Evolutionary conservation across 345 rosid genomes (phyloP), one percentile per base, ranked within the genome.

Genomic region (Carallia brachiata): DNA sequence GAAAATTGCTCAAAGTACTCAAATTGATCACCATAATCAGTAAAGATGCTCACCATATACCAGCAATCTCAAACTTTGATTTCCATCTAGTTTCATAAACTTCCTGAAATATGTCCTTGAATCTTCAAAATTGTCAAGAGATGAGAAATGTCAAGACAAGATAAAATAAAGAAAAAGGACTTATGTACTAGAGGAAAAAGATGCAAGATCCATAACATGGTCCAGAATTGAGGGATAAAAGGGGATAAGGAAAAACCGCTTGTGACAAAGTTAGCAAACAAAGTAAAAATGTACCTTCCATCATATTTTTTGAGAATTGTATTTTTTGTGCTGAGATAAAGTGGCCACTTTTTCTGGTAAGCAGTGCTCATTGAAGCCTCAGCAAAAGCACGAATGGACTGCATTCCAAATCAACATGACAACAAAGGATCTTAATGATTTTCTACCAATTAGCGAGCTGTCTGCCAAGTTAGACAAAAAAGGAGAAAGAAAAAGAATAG

Each of bases 281-380:
- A 19, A 2, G 4, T 19, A 56, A 30, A 56, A 27, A 7, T 6
- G 67, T 81, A 92, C 99, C 99, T 92, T 77, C 99, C 99, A 82
- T 95, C 99, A 78, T 92, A 95, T 77, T 95, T 89, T 87, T 95
- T 95, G 60, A 95, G 97, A 79, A 95, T 95, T 32, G 99, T 95
- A 74, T 95, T 92, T 77, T 95, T 95, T 32, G 99, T 95, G 84
- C 99, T 95, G 65, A 95, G 96, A 84, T 95, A 95, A 75, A 95
- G 99, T 1, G 99, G 99, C 97, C 96, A 95, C 76, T 86, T 95
- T 64, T 95, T 95, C 87, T 85, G 83, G 74, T 84, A 89, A 79
- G 99, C 97, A 73, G 89, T 86, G 80, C 71, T 89, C 99, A 95
- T 92, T 5, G 97, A 92, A 73, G 97, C 93, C 39, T 92, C 97